phyloP scores from a whole-genome alignment of 495 filamentous ascomycete genomes.

The Aspergillus incahuasiensis region DNA sequence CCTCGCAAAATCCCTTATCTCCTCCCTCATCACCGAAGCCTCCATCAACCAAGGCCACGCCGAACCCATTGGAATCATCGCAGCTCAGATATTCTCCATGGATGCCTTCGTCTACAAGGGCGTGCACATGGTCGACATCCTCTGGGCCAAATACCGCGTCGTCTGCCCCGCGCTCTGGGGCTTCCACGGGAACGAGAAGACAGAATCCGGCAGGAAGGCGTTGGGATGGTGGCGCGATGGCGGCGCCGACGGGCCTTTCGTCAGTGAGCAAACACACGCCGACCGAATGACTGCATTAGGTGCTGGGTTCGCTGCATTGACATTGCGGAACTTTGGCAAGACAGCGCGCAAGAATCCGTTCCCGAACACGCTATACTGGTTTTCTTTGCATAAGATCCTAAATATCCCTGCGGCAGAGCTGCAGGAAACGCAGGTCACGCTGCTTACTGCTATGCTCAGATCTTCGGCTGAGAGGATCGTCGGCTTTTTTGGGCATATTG shows the following conservation, averaged over 20 bases:
- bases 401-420: slow-evolving; percentile 63
- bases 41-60: slow-evolving; percentile 64
- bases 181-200: slow-evolving; percentile 70
- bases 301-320: slow-evolving; percentile 75
- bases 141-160: slow-evolving; percentile 80
- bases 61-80: slow-evolving; percentile 75
- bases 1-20: slow-evolving; percentile 71
- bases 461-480: slow-evolving; percentile 67
- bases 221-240: slow-evolving; percentile 70
- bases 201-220: slow-evolving; percentile 58
- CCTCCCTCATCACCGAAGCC: slow-evolving; percentile 72
- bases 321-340: slow-evolving; percentile 73
- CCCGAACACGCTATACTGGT: slow-evolving; percentile 78
- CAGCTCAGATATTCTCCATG: slow-evolving; percentile 68
- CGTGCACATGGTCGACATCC: slow-evolving; percentile 70
- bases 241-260: slow-evolving; percentile 49
- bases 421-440: slow-evolving; percentile 70
- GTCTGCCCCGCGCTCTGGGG: slow-evolving; percentile 86
- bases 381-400: slow-evolving; percentile 63
- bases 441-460: slow-evolving; percentile 73
- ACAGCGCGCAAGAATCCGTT: slow-evolving; percentile 66
- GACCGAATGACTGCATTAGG: slow-evolving; percentile 82
- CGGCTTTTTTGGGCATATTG: slow-evolving; percentile 69
- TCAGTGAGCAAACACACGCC: slow-evolving; percentile 62
- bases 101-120: slow-evolving; percentile 65